These are phyloP conservation scores for Hypoxylon perforatum DNA, from an alignment of 495 filamentous ascomycete genomes.

Conservation along the genomic window DNA sequence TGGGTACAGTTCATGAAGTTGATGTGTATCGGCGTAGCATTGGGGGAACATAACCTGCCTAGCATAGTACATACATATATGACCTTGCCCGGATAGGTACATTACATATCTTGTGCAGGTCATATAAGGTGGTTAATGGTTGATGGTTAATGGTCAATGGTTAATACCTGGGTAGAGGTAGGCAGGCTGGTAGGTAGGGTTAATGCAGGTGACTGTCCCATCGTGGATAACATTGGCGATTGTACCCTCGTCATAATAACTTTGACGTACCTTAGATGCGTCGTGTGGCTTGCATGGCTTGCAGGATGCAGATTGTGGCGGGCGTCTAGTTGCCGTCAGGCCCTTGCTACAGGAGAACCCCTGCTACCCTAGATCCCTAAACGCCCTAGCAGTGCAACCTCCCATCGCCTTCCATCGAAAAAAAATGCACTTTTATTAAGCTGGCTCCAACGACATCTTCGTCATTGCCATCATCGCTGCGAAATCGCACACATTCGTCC, in stretches of 20 bases:
- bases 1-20: slow-evolving; percentile 1
- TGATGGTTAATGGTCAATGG: no score
- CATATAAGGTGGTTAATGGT: no score
- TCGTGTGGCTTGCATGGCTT: slow-evolving; percentile 27
- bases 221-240: no score
- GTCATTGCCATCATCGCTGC: slow-evolving; percentile 11
- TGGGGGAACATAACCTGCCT: not conserved
- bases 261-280: no score
- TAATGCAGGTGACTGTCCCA: slow-evolving; percentile 29
- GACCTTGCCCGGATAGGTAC: no score
- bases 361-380: slow-evolving; percentile 5
- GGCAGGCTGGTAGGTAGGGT: not conserved
- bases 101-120: not conserved
- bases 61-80: no score
- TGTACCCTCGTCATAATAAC: no score
- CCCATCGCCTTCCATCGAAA: not conserved
- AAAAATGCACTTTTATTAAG: slow-evolving; percentile 12
- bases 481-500: slow-evolving; percentile 24
- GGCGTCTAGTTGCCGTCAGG: slow-evolving; percentile 24
- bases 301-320: slow-evolving; percentile 33
- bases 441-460: slow-evolving; percentile 33
- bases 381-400: slow-evolving; percentile 18
- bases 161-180: no score
- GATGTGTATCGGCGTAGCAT: not conserved
- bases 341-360: slow-evolving; percentile 20